phyloP scores from a whole-genome alignment of 192 early-diverging fungal species.

The Podila clonocystis region DNA sequence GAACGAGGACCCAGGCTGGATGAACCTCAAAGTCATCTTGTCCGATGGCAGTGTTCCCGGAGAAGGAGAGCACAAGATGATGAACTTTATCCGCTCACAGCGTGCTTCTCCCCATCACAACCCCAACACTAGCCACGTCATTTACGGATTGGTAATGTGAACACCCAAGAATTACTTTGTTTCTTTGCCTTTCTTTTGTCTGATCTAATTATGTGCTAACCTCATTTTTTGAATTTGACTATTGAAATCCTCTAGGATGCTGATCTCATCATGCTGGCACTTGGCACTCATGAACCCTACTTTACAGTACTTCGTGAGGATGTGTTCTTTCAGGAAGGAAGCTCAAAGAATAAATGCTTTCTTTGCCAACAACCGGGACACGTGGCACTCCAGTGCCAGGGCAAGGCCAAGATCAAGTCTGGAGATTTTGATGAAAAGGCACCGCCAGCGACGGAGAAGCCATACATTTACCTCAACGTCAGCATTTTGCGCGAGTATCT shows the following conservation, averaged over 20 bases:
- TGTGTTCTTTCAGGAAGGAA: conserved; percentile 81
- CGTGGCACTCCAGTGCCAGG: conserved; percentile 72
- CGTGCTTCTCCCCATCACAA: conserved; percentile 82
- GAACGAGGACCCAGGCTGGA: conserved; percentile 90
- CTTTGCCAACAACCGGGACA: conserved; percentile 72
- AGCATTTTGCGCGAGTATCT: conserved; percentile 92
- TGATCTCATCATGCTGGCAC: conserved; percentile 97
- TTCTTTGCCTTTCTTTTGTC: too few species aligned
- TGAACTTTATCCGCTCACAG: conserved; percentile 93
- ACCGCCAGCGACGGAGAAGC: conserved; percentile 57
- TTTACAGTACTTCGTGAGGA: conserved; percentile 97
- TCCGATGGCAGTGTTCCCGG: conserved; percentile 97
- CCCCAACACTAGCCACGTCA: conserved; percentile 93
- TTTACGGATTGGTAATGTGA: conserved; percentile 77
- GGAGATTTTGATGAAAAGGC: conserved; percentile 62
- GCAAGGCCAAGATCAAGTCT: conserved; percentile 58
- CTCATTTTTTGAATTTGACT: not conserved
- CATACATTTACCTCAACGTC: conserved; percentile 87
- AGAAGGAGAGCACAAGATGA: conserved; percentile 99
- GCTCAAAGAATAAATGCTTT: conserved; percentile 74
- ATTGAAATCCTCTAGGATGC: conserved; percentile 71
- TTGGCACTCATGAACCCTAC: conserved; percentile 97
- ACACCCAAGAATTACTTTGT: not conserved
- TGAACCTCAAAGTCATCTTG: conserved; percentile 85
- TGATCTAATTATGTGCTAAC: not conserved